Evolutionary conservation across 176 grass and related monocot genomes (phyloP).

Genomic region (Zea mays): DNA sequence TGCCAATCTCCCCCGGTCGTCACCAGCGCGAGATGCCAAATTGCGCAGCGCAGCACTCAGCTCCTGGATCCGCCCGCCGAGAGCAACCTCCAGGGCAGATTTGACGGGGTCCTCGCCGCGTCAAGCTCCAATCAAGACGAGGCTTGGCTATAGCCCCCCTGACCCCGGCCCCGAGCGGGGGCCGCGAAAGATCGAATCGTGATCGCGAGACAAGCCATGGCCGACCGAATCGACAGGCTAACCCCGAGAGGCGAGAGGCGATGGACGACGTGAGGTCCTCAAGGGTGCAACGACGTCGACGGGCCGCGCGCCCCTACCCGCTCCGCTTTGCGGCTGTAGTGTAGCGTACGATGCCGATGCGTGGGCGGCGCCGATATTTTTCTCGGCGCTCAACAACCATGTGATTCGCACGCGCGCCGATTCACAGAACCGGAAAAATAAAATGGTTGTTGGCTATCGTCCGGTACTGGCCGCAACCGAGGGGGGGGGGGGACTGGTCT

Average conservation of each 20-base stretch:
- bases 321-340: not conserved
- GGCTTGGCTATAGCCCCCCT: not conserved
- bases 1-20: too few species aligned
- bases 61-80: not conserved
- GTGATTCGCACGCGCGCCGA: not conserved
- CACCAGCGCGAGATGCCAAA: not conserved
- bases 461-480: not conserved
- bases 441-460: not conserved
- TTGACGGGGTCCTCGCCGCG: not conserved
- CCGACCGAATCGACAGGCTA: not conserved
- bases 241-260: not conserved
- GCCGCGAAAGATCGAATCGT: not conserved
- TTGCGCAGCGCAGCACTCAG: not conserved
- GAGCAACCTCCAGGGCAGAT: slow-evolving; percentile 3
- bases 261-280: not conserved
- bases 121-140: not conserved
- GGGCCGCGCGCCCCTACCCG: not conserved
- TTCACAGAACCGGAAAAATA: not conserved
- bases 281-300: not conserved
- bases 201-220: not conserved
- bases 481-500: too few species aligned
- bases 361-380: not conserved
- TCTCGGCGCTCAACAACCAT: not conserved
- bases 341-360: not conserved
- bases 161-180: not conserved